A percentile compares a stretch with the other conserved stretches of the same genome.
phyloP scores from a whole-genome alignment of 1,284 basidiomycete genomes.

The Phaffia rhodozyma region DNA sequence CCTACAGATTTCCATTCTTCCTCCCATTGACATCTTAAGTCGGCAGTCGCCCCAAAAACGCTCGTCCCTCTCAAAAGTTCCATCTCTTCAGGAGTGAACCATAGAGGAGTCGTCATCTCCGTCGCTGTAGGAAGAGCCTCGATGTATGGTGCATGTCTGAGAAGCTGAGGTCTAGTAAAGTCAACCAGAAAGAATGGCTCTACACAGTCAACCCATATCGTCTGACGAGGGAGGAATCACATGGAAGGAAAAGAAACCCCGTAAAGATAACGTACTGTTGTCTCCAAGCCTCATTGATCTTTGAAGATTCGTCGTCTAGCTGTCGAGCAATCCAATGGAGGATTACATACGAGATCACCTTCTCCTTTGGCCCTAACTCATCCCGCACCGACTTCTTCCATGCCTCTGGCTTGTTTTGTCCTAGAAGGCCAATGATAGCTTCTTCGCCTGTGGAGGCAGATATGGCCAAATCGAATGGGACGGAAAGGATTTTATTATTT shows the following conservation, averaged over 20 bases:
- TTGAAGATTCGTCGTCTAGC: constrained; percentile 24
- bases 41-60: constrained; percentile 55
- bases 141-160: constrained; percentile 45
- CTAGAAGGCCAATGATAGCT: constrained; percentile 38
- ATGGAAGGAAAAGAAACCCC: constrained; percentile 16
- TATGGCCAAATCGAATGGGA: constrained; percentile 60
- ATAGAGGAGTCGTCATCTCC: constrained; percentile 58
- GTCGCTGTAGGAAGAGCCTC: constrained; percentile 48
- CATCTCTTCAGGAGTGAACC: constrained; percentile 53
- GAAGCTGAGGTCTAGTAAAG: constrained; percentile 28
- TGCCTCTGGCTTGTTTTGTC: constrained; percentile 20
- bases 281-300: constrained; percentile 9
- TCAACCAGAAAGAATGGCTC: not conserved
- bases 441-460: constrained; percentile 44
- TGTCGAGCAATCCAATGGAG: constrained; percentile 51
- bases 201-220: constrained; percentile 6
- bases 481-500: constrained; percentile 52
- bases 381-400: constrained; percentile 23
- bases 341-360: constrained; percentile 55
- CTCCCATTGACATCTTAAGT: constrained; percentile 49
- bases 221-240: not conserved
- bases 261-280: constrained; percentile 26
- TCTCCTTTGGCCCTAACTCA: constrained; percentile 47
- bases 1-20: constrained; percentile 46
- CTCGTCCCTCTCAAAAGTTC: constrained; percentile 61